Conservation (phyloP, 2,329 filamentous ascomycete species). For the Paecilomyces dactylethromorphus region DNA sequence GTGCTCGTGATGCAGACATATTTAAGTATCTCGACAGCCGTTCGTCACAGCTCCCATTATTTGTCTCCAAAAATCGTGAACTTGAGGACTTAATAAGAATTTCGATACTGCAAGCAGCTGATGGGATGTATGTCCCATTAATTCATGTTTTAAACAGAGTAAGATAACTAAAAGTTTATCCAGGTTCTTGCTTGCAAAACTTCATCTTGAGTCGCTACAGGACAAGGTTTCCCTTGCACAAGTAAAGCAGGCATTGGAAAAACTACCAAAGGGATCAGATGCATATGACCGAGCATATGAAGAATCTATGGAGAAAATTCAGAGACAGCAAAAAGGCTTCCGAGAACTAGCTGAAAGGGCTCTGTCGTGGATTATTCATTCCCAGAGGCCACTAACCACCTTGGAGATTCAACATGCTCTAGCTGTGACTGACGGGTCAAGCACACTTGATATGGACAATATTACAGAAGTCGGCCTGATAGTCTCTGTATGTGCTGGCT, state of each 20-base stretch:
- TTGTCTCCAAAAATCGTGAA: too few species aligned
- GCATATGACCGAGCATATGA: constrained; percentile 7
- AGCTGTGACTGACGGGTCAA: constrained; percentile 11
- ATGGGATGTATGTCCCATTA: constrained; percentile 13
- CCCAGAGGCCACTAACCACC: constrained; percentile 4
- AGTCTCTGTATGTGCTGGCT: constrained; percentile 16
- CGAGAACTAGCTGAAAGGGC: constrained; percentile 1
- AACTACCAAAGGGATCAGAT: constrained; percentile 19
- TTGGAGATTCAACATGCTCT: constrained; percentile 9
- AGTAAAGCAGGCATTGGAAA: constrained; percentile 22
- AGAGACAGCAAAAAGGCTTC: constrained; percentile 1
- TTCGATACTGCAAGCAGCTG: constrained; percentile 5
- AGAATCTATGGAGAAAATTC: neutral
- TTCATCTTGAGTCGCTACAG: constrained; percentile 5
- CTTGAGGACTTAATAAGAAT: too few species aligned
- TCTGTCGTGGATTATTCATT: constrained; percentile 6
- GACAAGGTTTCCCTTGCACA: constrained; percentile 12
- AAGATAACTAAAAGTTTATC: too few species aligned
- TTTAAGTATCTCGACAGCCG: too few species aligned
- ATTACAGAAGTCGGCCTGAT: constrained; percentile 7
- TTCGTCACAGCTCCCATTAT: constrained; percentile 4
- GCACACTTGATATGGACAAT: constrained; percentile 21
- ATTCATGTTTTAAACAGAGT: too few species aligned
- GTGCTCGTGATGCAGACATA: constrained; percentile 4
- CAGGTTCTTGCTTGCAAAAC: constrained; percentile 9